These are phyloP conservation scores for Phytophthora crassamura DNA, from an alignment of 352 stramenopile species.

Conservation along the genomic window DNA sequence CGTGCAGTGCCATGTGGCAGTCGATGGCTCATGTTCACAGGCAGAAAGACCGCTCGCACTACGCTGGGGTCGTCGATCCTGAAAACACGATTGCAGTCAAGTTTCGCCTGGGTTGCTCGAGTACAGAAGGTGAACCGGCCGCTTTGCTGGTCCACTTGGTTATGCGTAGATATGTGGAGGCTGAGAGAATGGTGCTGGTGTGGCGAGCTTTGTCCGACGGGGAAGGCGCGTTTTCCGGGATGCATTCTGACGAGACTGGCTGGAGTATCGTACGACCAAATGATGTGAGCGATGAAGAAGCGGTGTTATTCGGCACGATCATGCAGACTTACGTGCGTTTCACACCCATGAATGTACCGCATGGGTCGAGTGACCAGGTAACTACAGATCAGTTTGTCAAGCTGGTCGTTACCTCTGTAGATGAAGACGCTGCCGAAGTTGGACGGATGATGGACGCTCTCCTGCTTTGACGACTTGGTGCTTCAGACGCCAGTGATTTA, in stretches of 20 bases:
- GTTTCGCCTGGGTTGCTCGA: constrained; percentile 14
- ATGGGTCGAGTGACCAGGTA: neutral
- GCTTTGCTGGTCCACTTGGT: constrained; percentile 30
- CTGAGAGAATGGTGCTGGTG: constrained; percentile 51
- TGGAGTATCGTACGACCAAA: constrained; percentile 50
- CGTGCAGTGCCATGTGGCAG: constrained; percentile 22
- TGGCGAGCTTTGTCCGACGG: constrained; percentile 57
- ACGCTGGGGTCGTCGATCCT: constrained; percentile 16
- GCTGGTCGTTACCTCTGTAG: constrained; percentile 26
- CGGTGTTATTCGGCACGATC: constrained; percentile 6
- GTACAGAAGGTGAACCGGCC: neutral
- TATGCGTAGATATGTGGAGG: constrained; percentile 50
- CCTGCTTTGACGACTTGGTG: constrained; percentile 10
- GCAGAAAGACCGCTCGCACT: constrained; percentile 9
- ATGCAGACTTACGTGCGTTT: constrained; percentile 23
- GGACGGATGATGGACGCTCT: constrained; percentile 33
- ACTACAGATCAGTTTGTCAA: constrained; percentile 26
- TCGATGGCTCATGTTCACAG: constrained; percentile 17
- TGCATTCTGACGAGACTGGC: constrained; percentile 63
- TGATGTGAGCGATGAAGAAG: neutral
- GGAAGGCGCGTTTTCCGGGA: constrained; percentile 33
- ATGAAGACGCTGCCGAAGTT: constrained; percentile 30
- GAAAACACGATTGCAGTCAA: constrained; percentile 43
- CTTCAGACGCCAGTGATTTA: neutral
- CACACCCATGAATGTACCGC: constrained; percentile 19